Evolutionary conservation across 2,329 filamentous ascomycete genomes (phyloP), one percentile per base, ranked within the genome.

Genomic region (Diaporthe destruens): DNA sequence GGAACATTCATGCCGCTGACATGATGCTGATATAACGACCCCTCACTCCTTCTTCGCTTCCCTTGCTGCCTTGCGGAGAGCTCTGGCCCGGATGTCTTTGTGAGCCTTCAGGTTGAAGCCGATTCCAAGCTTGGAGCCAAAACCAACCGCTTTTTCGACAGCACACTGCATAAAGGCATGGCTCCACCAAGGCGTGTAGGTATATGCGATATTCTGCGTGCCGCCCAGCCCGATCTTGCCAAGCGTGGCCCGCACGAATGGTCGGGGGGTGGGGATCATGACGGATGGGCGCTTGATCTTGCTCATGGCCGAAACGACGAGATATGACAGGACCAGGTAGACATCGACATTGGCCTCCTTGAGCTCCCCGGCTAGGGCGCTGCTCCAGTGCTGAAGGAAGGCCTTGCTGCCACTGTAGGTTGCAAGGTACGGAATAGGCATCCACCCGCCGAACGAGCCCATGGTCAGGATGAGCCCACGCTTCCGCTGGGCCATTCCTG

Each of bases 331-430:
- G 36, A 97, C 92, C 63, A 98, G 90, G 82, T 98, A 92, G n/a
- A 98, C 95, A 75, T 94, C 92, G 53, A 99, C 91, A 72, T 94
- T 93, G 77, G 93, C 88, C 1, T 92, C 90, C 75, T 92, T 90
- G 39, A 99, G 88, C 83, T 99, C 96, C 18, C 92, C 89, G 0
- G 92, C 93, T 18, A 99, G 88, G 14, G 96, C 91, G 7, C 91
- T 93, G 76, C 93, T 98, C 96, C 96, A 99, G 80, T 97, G 92
- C 84, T 98, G 96, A 63, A 99, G 88, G 88, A 99, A 99, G 1
- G 96, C 96, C 85, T 99, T 99, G 89, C 93, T 96, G 76, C 96
- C 96, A 56, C 94, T 97, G 87, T 99, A 99, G 3, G 96, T 98
- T 16, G 96, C 96, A 56, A 99, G 89, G 70, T 96, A 91, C 7